Percentiles rank a stretch among this genome's conserved stretches.
phyloP scores from a whole-genome alignment of 768 basidiomycete genomes.

The Mycena filopes region DNA sequence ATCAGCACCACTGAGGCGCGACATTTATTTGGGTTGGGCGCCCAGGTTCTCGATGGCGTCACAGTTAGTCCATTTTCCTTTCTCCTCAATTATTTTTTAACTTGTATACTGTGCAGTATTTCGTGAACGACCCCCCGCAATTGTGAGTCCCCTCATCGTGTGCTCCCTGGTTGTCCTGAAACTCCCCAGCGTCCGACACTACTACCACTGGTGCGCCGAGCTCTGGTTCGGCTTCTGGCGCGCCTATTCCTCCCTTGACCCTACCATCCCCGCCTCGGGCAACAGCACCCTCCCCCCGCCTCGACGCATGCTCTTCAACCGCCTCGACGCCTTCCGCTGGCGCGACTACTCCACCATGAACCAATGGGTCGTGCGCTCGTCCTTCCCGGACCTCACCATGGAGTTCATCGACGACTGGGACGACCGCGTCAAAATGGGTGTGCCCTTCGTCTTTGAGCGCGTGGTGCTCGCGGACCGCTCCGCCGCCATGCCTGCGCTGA shows the following conservation, averaged over 20 bases:
- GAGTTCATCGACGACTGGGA: conserved; percentile 88
- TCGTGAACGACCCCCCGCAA: conserved; percentile 90
- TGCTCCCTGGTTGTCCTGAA: too few species aligned
- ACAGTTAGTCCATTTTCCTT: conserved; percentile 55
- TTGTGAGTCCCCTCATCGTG: conserved; percentile 61
- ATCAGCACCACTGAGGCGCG: conserved; percentile 76
- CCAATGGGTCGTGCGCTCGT: conserved; percentile 81
- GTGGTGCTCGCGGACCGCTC: conserved; percentile 89
- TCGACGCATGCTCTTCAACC: conserved; percentile 80
- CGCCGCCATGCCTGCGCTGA: conserved; percentile 79
- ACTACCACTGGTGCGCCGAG: conserved; percentile 95
- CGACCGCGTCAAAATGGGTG: conserved; percentile 77
- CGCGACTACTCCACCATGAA: conserved; percentile 94
- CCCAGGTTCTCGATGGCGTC: conserved; percentile 80
- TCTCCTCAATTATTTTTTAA: conserved; percentile 2
- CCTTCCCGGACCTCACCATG: conserved; percentile 83
- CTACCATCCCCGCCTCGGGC: conserved; percentile 70
- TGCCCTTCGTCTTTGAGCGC: conserved; percentile 85
- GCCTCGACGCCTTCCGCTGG: conserved; percentile 82
- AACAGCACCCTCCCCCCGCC: conserved; percentile 78
- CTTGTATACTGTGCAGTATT: conserved; percentile 58
- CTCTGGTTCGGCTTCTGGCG: conserved; percentile 94
- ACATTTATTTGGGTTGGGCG: conserved; percentile 75
- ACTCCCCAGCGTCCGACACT: conserved; percentile 78
- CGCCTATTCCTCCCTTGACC: conserved; percentile 86